phyloP scores from a whole-genome alignment of 2,329 filamentous ascomycete species.

The Penicillium carneum region DNA sequence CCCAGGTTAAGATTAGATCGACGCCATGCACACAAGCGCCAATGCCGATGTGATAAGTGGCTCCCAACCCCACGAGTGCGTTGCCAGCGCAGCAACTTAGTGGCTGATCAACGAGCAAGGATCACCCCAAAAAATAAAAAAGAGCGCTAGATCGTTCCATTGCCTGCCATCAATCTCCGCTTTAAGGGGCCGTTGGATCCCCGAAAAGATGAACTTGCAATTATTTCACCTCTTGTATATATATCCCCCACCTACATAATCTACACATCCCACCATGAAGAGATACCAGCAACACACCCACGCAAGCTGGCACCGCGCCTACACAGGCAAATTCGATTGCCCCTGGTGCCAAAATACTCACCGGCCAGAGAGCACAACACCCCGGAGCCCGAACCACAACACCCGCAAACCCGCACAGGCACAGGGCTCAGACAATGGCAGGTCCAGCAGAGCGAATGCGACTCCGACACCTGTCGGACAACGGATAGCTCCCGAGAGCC shows the following conservation, averaged over 20 bases:
- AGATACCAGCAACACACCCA: conserved; percentile 22
- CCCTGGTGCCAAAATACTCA: conserved; percentile 15
- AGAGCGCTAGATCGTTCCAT: conserved; percentile 7
- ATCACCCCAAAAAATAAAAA: not conserved
- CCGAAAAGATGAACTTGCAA: conserved; percentile 1
- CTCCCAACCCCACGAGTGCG: conserved; percentile 12
- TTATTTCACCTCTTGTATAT: conserved; percentile 5
- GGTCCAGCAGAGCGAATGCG: not conserved
- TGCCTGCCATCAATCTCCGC: conserved; percentile 8
- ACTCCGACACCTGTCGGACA: conserved; percentile 6
- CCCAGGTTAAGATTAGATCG: conserved; percentile 8
- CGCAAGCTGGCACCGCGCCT: conserved; percentile 20
- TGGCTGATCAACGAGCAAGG: conserved; percentile 14
- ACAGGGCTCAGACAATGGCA: conserved; percentile 1
- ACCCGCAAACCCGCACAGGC: conserved; percentile 1
- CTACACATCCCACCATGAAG: conserved; percentile 6
- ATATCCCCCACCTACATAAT: not conserved
- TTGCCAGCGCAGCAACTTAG: conserved; percentile 16
- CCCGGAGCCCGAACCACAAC: conserved; percentile 2
- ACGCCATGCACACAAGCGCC: conserved; percentile 16
- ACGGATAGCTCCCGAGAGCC: not conserved
- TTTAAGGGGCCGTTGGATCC: conserved; percentile 13
- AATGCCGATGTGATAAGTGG: conserved; percentile 8
- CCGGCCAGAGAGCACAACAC: conserved; percentile 2
- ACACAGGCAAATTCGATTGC: conserved; percentile 15